Percentiles rank a stretch among this genome's conserved stretches.
Evolutionary conservation across 441 rosid genomes (phyloP).

Genomic region (Gossypium trilobum): DNA sequence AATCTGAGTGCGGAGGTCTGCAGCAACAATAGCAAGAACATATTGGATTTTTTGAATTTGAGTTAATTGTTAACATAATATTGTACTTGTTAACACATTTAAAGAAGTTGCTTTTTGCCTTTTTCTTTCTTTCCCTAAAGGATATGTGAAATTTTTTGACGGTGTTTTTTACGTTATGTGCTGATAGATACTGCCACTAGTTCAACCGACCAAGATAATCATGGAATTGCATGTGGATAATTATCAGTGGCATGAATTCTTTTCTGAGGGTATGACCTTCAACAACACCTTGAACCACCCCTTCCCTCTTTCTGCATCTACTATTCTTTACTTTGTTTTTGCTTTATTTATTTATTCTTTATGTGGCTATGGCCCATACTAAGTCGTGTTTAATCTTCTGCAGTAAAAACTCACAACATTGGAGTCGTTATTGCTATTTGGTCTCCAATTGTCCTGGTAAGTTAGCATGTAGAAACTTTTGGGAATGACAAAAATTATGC

Average conservation of each 20-base stretch:
- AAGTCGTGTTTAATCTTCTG: conserved; percentile 24
- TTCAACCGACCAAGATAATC: conserved; percentile 67
- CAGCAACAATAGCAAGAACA: background rate
- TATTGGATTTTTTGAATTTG: background rate
- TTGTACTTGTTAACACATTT: background rate
- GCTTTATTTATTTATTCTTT: conserved; percentile 1
- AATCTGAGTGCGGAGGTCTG: background rate
- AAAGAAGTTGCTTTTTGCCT: background rate
- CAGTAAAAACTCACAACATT: conserved; percentile 69
- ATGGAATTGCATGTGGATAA: conserved; percentile 49
- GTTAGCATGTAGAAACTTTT: conserved; percentile 18
- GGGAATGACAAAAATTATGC: background rate
- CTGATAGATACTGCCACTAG: conserved; percentile 68
- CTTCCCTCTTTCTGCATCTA: background rate
- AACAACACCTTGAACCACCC: background rate
- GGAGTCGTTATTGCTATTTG: conserved; percentile 88
- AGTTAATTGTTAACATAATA: background rate
- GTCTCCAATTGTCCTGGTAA: conserved; percentile 88
- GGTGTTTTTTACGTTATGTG: conserved; percentile 13
- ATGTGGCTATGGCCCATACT: conserved; percentile 19
- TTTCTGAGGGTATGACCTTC: conserved; percentile 56
- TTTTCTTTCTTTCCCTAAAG: background rate
- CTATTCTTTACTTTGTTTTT: background rate
- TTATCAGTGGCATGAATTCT: conserved; percentile 86
- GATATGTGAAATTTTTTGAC: background rate